Evolutionary conservation across 495 filamentous ascomycete species (phyloP).

Genomic region (Trichodelitschia bisporula): DNA sequence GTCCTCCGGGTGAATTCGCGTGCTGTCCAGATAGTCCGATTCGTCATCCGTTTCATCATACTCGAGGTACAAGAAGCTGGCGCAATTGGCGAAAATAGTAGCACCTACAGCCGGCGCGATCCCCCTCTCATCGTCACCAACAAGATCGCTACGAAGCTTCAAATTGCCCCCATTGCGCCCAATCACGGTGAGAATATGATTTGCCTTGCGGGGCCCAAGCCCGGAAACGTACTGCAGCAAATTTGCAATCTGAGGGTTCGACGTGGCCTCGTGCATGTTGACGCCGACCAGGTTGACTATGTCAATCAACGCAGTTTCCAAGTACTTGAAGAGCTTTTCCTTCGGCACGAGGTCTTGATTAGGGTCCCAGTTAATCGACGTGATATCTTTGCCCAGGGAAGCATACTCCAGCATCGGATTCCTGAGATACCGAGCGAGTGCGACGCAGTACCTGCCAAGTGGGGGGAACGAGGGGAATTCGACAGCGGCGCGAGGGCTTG

Average conservation of each 20-base stretch:
- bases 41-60: conserved; percentile 55
- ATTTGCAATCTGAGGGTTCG: conserved; percentile 53
- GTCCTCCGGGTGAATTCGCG: conserved; percentile 89
- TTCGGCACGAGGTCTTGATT: conserved; percentile 70
- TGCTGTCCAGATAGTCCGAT: conserved; percentile 85
- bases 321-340: conserved; percentile 58
- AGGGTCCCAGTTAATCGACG: conserved; percentile 66
- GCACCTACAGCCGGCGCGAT: conserved; percentile 59
- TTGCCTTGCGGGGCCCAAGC: conserved; percentile 78
- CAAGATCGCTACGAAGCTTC: conserved; percentile 55
- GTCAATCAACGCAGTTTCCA: conserved; percentile 89
- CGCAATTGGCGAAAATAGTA: conserved; percentile 84
- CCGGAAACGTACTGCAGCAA: conserved; percentile 81
- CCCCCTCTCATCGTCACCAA: conserved; percentile 60
- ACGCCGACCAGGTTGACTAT: conserved; percentile 95
- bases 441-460: conserved; percentile 69
- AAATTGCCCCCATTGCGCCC: conserved; percentile 71
- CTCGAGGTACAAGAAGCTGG: conserved; percentile 77
- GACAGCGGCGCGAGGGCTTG: conserved; percentile 51
- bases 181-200: conserved; percentile 66
- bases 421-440: conserved; percentile 71
- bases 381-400: conserved; percentile 63
- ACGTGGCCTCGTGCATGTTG: conserved; percentile 75
- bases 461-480: conserved; percentile 61
- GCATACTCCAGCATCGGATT: conserved; percentile 91